Evolutionary conservation across 441 rosid genomes (phyloP), one percentile per base, ranked within the genome.

Genomic region (Erysimum cheiri): DNA sequence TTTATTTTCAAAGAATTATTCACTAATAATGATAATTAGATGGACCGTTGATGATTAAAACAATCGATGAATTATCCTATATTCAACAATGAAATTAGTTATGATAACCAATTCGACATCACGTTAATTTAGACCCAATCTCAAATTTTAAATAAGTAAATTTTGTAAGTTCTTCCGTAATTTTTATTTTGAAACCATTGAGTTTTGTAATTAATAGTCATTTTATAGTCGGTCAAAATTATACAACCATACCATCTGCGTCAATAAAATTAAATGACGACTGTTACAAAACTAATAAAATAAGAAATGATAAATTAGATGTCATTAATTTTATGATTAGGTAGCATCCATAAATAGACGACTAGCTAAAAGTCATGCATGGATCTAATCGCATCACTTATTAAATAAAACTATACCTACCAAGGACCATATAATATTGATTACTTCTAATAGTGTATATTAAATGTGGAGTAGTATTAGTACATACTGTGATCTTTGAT

Each of bases 311-410:
- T 22, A 33, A 22, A 24, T n/a, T 17, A 58, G 29, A n/a, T 60
- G 43, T 9, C n/a, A 52, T 41, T 49, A 60, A 28, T 9, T 41
- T 29, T 52, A 62, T 15, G 57, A 35, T 64, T 64, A 46, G 57
- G 49, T 55, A 44, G 64, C 17, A 44, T 44, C 64, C 56, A 54
- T 60, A 60, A 53, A 63, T 54, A 44, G 47, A 71, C 57, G 64
- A 44, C 19, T 43, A 29, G 10, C 44, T 62, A 33, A 53, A 41
- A 53, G 46, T 19, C 61, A 53, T 61, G 19, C 62, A 71, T 61
- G 36, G 62, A 71, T 60, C 69, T 70, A 35, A 57, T 24, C 69
- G 55, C 62, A 24, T 71, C 43, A 43, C 67, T 60, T 39, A 17
- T 50, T 70, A 0, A 59, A 48, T 69, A 61, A 31, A 19, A 32